A percentile compares a stretch with the other conserved stretches of the same genome.
Conservation (phyloP, 805 yeast genomes). For the Wickerhamiella sergipiensis region DNA sequence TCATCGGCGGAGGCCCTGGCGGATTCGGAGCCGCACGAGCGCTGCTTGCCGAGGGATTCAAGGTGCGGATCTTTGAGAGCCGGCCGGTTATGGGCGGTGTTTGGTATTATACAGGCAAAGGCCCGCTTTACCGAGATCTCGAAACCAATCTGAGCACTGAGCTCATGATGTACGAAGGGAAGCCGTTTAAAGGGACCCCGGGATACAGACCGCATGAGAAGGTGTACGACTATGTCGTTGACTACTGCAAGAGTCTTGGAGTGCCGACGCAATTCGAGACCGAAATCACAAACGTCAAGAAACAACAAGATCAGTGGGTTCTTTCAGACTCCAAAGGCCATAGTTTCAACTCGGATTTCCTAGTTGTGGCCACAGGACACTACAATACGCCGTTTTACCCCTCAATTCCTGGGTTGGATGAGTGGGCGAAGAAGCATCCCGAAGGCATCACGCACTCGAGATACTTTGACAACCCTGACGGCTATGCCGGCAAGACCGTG, state of each 20-base stretch:
- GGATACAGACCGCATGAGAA: slow-evolving; percentile 47
- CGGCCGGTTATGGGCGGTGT: slow-evolving; percentile 58
- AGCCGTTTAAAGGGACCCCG: slow-evolving; percentile 35
- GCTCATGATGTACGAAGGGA: slow-evolving; percentile 51
- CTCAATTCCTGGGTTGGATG: slow-evolving; percentile 36
- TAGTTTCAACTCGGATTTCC: slow-evolving; percentile 35
- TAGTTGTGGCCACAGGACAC: slow-evolving; percentile 52
- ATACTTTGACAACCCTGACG: slow-evolving; percentile 35
- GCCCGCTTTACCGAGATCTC: slow-evolving; percentile 47
- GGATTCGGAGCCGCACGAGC: slow-evolving; percentile 59
- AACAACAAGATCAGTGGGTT: slow-evolving; percentile 30
- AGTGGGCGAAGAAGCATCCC: slow-evolving; percentile 18
- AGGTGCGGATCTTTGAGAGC: slow-evolving; percentile 47
- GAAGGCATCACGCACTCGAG: slow-evolving; percentile 40
- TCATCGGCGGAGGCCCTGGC: slow-evolving; percentile 69
- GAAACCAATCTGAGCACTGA: slow-evolving; percentile 57
- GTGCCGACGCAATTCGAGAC: slow-evolving; percentile 32
- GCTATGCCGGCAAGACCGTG: slow-evolving; percentile 33
- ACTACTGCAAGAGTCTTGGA: slow-evolving; percentile 35
- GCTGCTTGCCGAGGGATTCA: slow-evolving; percentile 37
- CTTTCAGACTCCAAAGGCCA: slow-evolving; percentile 25
- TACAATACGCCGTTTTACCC: slow-evolving; percentile 52
- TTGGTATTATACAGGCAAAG: slow-evolving; percentile 47
- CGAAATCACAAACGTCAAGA: slow-evolving; percentile 33
- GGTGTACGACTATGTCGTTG: slow-evolving; percentile 45